Conservation (phyloP, 2,329 filamentous ascomycete genomes). For the Cladophialophora exuberans region DNA sequence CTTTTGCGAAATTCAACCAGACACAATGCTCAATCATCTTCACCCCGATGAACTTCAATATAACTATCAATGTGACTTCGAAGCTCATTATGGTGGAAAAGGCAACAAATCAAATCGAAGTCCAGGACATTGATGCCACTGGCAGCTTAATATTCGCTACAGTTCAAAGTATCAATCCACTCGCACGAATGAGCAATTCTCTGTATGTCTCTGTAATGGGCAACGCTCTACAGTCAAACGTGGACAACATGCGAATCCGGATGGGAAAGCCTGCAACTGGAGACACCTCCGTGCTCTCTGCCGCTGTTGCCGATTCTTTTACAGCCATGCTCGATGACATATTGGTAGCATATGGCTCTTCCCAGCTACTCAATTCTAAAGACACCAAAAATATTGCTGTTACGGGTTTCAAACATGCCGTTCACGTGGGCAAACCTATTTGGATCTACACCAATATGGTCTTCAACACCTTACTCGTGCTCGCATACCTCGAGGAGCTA, state of each 20-base stretch:
- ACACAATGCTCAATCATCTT: background rate
- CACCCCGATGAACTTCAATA: background rate
- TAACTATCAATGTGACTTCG: background rate
- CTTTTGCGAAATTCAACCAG: background rate
- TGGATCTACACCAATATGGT: background rate
- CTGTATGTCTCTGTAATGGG: background rate
- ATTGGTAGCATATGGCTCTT: background rate
- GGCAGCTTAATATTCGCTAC: background rate
- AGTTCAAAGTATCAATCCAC: background rate
- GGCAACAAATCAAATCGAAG: background rate
- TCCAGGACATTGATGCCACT: background rate
- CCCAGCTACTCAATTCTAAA: background rate
- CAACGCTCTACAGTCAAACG: background rate
- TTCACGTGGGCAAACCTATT: background rate
- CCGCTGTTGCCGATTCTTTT: background rate
- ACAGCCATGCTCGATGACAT: background rate
- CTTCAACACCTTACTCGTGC: background rate
- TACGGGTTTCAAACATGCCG: background rate
- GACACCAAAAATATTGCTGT: background rate
- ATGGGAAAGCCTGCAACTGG: background rate
- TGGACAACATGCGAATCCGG: background rate
- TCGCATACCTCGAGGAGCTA: background rate
- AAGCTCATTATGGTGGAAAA: background rate
- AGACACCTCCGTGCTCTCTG: background rate
- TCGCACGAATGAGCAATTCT: background rate